Percentiles rank a stretch among this genome's conserved stretches.
Evolutionary conservation across 179 eudicot genomes (phyloP).

Genomic region (Camellia oleifera): DNA sequence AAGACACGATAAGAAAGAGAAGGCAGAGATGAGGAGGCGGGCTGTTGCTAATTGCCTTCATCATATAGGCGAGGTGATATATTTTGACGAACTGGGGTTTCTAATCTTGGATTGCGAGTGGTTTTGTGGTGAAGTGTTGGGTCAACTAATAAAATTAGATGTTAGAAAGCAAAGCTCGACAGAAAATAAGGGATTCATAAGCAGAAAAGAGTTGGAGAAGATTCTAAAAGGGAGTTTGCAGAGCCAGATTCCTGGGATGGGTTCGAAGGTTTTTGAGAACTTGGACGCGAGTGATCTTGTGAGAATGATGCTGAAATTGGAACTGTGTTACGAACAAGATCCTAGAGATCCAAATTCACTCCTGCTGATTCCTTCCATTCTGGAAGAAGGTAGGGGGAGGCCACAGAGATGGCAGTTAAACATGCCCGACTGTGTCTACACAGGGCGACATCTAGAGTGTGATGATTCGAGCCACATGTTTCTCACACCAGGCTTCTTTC

Average conservation of each 20-base stretch:
- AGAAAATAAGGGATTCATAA: slow-evolving; percentile 58
- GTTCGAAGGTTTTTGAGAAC: slow-evolving; percentile 60
- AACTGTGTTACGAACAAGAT: slow-evolving; percentile 75
- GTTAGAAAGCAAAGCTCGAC: slow-evolving; percentile 40
- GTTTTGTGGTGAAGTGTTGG: slow-evolving; percentile 81
- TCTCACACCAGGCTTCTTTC: slow-evolving; percentile 79
- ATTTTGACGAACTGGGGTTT: slow-evolving; percentile 70
- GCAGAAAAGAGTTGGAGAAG: slow-evolving; percentile 74
- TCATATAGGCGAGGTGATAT: slow-evolving; percentile 81
- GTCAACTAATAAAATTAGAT: slow-evolving; percentile 53
- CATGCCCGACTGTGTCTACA: slow-evolving; percentile 53
- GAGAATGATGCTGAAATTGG: slow-evolving; percentile 83
- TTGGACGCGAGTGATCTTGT: slow-evolving; percentile 66
- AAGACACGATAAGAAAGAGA: slow-evolving; percentile 55
- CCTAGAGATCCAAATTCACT: slow-evolving; percentile 60
- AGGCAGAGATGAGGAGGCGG: slow-evolving; percentile 73
- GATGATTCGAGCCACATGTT: slow-evolving; percentile 87
- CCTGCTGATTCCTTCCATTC: slow-evolving; percentile 63
- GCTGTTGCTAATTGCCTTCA: slow-evolving; percentile 75
- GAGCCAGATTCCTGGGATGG: slow-evolving; percentile 69
- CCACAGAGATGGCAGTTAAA: slow-evolving; percentile 72
- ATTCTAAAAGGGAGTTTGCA: slow-evolving; percentile 63
- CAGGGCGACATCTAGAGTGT: slow-evolving; percentile 86
- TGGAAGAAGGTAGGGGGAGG: slow-evolving; percentile 76
- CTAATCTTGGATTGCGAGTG: slow-evolving; percentile 80